Evolutionary conservation across 1,284 basidiomycete genomes (phyloP), one percentile per base, ranked within the genome.

Genomic region (Ustilago shanxiensis): DNA sequence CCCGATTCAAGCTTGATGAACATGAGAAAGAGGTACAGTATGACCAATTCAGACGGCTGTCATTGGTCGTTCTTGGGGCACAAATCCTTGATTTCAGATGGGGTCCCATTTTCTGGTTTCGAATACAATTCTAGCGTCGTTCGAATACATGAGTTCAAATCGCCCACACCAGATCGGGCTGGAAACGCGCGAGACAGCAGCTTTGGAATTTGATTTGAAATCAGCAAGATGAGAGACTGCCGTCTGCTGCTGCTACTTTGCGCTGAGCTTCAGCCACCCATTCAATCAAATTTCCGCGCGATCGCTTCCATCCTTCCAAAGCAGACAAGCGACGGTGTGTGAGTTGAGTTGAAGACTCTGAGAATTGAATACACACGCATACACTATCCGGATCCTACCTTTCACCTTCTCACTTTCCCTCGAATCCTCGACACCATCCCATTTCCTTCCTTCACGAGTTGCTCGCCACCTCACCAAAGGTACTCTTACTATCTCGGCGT

Each of bases 1-100:
- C 54, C 50, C 49, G 54, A 57, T 64, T 37, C 55, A 31, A 20
- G 41, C n/a, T 44, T 44, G 7, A 44, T n/a, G n/a, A 44, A 11
- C 10, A 16, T 44, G n/a, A 39, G 18, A 26, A 20, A 26, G 41
- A 4, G 0, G 14, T 44, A 24, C n/a, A 31, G 35, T 66, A 60
- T 66, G 72, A 74, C 63, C 72, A 75, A 75, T 75, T 75, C 60
- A 62, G 49, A 57, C n/a, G 53, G 55, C 64, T 75, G 64, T 67
- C 64, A 75, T 75, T 75, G 72, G 72, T 66, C 66, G 61, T 37
- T 45, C 44, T 22, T 41, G 26, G 47, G n/a, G 9, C 45, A 49
- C 20, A 13, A 1, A 47, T 9, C 1, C 20, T 26, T 37, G 26
- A 49, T 55, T 57, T 39, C 24, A 53, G 47, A 35, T 57, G 45